Evolutionary conservation across 345 rosid genomes (phyloP), one percentile per base, ranked within the genome.

Genomic region (Melaleuca quinquenervia): DNA sequence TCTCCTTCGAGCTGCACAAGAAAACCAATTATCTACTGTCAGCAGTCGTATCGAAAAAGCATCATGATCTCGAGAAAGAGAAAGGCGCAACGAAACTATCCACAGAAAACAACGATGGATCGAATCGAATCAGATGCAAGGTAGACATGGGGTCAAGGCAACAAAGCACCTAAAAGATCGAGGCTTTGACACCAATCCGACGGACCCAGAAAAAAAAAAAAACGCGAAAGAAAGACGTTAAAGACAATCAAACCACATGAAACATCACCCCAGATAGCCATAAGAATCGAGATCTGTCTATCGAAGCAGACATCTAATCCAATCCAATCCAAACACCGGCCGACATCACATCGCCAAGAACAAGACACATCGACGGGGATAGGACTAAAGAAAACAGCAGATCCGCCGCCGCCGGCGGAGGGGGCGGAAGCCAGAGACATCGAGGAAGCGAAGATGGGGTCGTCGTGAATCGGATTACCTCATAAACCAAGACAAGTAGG

Each of bases 1-100:
- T 95, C 98, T 94, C 98, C 98, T 93, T 95, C 89, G 98, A 95
- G 98, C 98, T 95, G 94, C 91, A 85, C 14, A 84, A 58, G 12
- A 52, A 22, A 52, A 48, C 44, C 41, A 62, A 85, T 36, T 44
- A 83, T 52, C 27, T 48, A 86, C 54, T 7, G 74, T 49, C 32
- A 82, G n/a, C 27, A 52, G 45, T 62, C 3, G 84, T 53, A n/a
- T 13, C 26, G 20, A 36, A 55, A 52, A 78, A 54, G 20, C 11
- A 6, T 29, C 82, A 62, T 21, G 10, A 84, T 5, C 22, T 2
- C 27, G 18, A 49, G 18, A 49, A 60, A 49, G 62, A 41, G 50
- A 26, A 58, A 29, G 29, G 9, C 44, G 27, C 36, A 36, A 32
- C 11, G 76, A 64, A 64, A 64, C 52, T 8, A 70, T 70, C 6